Percentiles rank a stretch among this genome's conserved stretches.
These are phyloP conservation scores for Paradendryphiella salina DNA, from an alignment of 2,329 filamentous ascomycete genomes.

Conservation along the genomic window DNA sequence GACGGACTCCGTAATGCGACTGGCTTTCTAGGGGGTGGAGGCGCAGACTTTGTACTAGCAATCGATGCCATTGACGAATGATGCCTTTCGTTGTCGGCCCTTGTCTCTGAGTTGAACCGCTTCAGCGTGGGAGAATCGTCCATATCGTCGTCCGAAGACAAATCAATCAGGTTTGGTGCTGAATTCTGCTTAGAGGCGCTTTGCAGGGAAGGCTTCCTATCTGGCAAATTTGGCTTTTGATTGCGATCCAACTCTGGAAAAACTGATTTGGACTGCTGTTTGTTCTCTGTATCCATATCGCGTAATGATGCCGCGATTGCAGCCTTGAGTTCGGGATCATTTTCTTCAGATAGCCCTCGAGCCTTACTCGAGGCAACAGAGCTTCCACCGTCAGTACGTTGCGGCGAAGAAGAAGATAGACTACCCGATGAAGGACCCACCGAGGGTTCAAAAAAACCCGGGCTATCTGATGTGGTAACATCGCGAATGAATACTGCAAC, in stretches of 20 bases:
- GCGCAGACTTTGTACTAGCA: constrained; percentile 37
- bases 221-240: constrained; percentile 45
- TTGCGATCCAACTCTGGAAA: constrained; percentile 44
- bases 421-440: constrained; percentile 45
- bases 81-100: constrained; percentile 19
- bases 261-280: constrained; percentile 40
- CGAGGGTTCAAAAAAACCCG: constrained; percentile 77
- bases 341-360: constrained; percentile 44
- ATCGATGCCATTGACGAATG: constrained; percentile 22
- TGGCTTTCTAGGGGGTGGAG: constrained; percentile 41
- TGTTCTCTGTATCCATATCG: constrained; percentile 50
- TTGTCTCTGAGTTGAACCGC: constrained; percentile 35
- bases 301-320: constrained; percentile 54
- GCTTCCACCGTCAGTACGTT: constrained; percentile 15
- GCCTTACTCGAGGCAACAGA: constrained; percentile 15
- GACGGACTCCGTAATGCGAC: constrained; percentile 48
- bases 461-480: constrained; percentile 76
- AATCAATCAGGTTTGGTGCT: constrained; percentile 52
- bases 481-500: constrained; percentile 92
- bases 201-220: constrained; percentile 25
- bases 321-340: constrained; percentile 53
- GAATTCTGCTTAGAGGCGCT: constrained; percentile 32
- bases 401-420: constrained; percentile 31
- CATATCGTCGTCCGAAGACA: constrained; percentile 51
- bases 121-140: constrained; percentile 21